These are phyloP conservation scores for Waitea zeae DNA, from an alignment of 1,284 basidiomycete genomes.

Conservation along the genomic window DNA sequence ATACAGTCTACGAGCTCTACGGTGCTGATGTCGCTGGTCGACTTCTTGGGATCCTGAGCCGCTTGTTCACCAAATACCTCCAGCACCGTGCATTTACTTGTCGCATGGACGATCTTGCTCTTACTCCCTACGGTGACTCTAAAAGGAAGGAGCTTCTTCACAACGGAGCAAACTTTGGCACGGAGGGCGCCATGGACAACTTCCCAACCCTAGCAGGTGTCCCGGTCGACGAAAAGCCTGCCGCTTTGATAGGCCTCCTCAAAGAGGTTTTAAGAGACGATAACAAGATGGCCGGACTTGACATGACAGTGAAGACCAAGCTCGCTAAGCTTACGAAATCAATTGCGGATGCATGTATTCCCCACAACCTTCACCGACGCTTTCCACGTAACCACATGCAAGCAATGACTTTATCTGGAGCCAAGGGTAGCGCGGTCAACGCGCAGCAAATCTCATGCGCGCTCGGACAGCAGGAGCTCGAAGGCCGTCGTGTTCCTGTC, in stretches of 20 bases:
- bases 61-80: slow-evolving; percentile 92
- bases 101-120: slow-evolving; percentile 93
- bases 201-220: slow-evolving; percentile 53
- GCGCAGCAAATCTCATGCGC: slow-evolving; percentile 96
- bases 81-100: slow-evolving; percentile 97
- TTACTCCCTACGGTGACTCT: slow-evolving; percentile 72
- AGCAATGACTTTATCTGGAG: slow-evolving; percentile 96
- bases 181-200: slow-evolving; percentile 79
- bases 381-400: slow-evolving; percentile 99
- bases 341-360: slow-evolving; percentile 82
- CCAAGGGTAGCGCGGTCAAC: slow-evolving; percentile 96
- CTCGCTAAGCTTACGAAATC: slow-evolving; percentile 77
- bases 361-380: slow-evolving; percentile 74
- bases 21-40: slow-evolving; percentile 82
- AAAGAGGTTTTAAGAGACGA: slow-evolving; percentile 96
- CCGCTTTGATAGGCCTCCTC: slow-evolving; percentile 42
- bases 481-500: slow-evolving; percentile 95
- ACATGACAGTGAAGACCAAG: slow-evolving; percentile 82
- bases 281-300: slow-evolving; percentile 91
- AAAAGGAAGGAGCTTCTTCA: slow-evolving; percentile 56
- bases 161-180: slow-evolving; percentile 59
- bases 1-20: slow-evolving; percentile 98
- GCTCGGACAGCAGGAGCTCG: slow-evolving; percentile 93
- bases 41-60: slow-evolving; percentile 83
- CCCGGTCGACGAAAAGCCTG: slow-evolving; percentile 30